These are phyloP conservation scores for Russula dissimulans DNA, from an alignment of 768 basidiomycete genomes.

Conservation along the genomic window DNA sequence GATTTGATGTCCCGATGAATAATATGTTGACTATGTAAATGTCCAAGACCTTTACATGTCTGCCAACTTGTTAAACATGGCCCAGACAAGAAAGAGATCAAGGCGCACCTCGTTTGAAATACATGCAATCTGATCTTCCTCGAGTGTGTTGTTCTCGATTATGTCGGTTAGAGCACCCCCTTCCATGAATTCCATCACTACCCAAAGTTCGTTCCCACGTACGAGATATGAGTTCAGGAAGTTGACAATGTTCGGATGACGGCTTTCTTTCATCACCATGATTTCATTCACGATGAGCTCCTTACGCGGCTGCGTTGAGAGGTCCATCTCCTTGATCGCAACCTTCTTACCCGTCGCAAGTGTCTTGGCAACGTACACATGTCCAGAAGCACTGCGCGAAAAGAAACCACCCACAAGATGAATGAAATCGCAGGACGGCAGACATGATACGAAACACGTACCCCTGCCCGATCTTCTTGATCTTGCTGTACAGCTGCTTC, in stretches of 20 bases:
- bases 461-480: conserved; percentile 99
- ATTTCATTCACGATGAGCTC: conserved; percentile 98
- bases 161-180: conserved; percentile 96
- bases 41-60: conserved; percentile 94
- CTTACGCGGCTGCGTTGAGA: conserved; percentile 90
- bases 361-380: conserved; percentile 95
- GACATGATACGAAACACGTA: conserved; percentile 32
- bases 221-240: conserved; percentile 88
- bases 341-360: conserved; percentile 78
- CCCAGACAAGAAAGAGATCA: neutral
- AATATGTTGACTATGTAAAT: conserved; percentile 88
- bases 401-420: neutral
- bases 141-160: conserved; percentile 92
- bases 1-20: conserved; percentile 98
- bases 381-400: conserved; percentile 76
- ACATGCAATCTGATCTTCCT: conserved; percentile 91
- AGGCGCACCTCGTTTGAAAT: conserved; percentile 79
- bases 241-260: conserved; percentile 96
- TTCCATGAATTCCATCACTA: conserved; percentile 99
- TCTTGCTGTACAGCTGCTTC: conserved; percentile 85
- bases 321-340: conserved; percentile 98
- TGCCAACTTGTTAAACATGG: conserved; percentile 24
- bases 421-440: neutral
- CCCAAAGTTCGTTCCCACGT: conserved; percentile 85
- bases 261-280: conserved; percentile 96